Evolutionary conservation across 2,329 filamentous ascomycete species (phyloP), one percentile per base, ranked within the genome.

Genomic region (Trichoderma atrobrunneum): DNA sequence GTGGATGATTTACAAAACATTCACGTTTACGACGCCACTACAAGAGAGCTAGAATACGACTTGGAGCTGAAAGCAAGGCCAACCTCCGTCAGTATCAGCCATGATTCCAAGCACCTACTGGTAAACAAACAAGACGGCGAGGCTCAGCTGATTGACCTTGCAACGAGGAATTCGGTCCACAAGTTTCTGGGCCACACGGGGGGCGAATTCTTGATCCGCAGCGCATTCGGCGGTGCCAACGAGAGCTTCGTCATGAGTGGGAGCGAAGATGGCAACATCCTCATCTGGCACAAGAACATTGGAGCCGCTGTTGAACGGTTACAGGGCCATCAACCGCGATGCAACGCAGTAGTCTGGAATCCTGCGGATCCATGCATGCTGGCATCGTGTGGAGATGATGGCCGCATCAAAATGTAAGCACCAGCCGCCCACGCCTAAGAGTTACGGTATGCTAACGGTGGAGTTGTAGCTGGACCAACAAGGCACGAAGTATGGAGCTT

Each of bases 201-300:
- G 74, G 91, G 90, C 69, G 84, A 91, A 2, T 97, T 86, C 78
- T 88, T 98, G 70, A 97, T 99, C 72, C 88, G 95, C 65, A 93
- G 91, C 77, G 85, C 87, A 0, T 96, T 98, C 81, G 96, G 96
- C 21, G 96, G 96, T 36, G 95, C 95, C 1, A 91, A 93, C 72
- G 94, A 98, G 82, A 95, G 92, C 79, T 98, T 98, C 80, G 92
- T 98, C 11, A 86, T 97, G 32, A 95, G 93, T 77, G 96, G 96
- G 12, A 97, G 94, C 77, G 94, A 98, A 87, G 89, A 90, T 74
- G 89, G 90, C 2, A 87, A 88, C 71, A 88, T 98, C 56, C 92
- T 94, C 79, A 93, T 99, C 73, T 98, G 95, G 94, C 93, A 97
- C 80, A 96, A 94, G 80, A 91, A 91, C 71, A 93, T 92, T 43